Evolutionary conservation across 2,329 filamentous ascomycete genomes (phyloP).

Genomic region (Aspergillus caelatus): DNA sequence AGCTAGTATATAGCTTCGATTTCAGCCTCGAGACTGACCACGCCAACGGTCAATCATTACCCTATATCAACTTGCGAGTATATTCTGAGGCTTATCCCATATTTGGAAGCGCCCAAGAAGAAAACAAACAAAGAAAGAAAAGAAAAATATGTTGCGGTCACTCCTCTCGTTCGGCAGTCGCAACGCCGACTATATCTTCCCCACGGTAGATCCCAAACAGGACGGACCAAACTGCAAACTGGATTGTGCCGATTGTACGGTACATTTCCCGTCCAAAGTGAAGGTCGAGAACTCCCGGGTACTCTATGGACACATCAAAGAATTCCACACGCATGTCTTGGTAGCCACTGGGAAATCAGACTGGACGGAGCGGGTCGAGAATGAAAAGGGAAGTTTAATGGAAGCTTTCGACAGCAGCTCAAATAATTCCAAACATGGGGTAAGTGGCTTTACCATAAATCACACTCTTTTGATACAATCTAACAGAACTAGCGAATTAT

Average conservation of each 20-base stretch:
- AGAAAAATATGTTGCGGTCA: conserved; percentile 34
- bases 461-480: background rate
- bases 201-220: conserved; percentile 34
- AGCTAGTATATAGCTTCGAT: background rate
- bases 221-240: conserved; percentile 39
- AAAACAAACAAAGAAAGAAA: background rate
- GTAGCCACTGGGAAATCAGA: conserved; percentile 43
- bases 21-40: background rate
- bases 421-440: conserved; percentile 67
- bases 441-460: conserved; percentile 38
- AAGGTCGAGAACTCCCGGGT: conserved; percentile 35
- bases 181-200: conserved; percentile 37
- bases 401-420: conserved; percentile 48
- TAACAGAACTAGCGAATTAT: conserved; percentile 32
- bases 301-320: conserved; percentile 41
- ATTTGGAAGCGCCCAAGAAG: background rate
- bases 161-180: conserved; percentile 32
- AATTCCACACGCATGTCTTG: conserved; percentile 38
- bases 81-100: background rate
- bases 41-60: background rate
- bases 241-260: conserved; percentile 43
- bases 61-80: background rate
- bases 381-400: conserved; percentile 55
- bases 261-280: conserved; percentile 37
- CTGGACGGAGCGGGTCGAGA: conserved; percentile 39